Percentiles rank a stretch among this genome's conserved stretches.
These are phyloP conservation scores for Sporothrix phasma DNA, from an alignment of 2,329 filamentous ascomycete genomes.

Conservation along the genomic window DNA sequence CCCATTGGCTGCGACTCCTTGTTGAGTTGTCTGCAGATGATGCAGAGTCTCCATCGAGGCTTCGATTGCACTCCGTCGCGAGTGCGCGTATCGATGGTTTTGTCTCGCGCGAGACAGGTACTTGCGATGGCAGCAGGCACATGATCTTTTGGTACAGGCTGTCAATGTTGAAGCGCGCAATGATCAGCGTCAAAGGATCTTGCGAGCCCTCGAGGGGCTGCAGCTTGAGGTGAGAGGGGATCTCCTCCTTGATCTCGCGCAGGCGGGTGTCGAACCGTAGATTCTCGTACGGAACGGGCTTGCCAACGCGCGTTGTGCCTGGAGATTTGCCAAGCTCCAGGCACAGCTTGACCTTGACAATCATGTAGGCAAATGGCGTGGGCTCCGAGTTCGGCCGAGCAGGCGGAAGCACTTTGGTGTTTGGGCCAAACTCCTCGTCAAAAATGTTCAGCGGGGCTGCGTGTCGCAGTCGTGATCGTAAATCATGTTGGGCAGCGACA, in stretches of 20 bases:
- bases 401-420: conserved; percentile 56
- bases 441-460: conserved; percentile 64
- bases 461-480: conserved; percentile 67
- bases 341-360: conserved; percentile 59
- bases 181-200: conserved; percentile 75
- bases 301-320: conserved; percentile 50
- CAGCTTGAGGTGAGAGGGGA: conserved; percentile 72
- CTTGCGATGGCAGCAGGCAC: conserved; percentile 78
- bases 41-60: conserved; percentile 72
- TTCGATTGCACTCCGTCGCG: conserved; percentile 73
- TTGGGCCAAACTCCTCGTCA: conserved; percentile 67
- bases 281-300: conserved; percentile 51
- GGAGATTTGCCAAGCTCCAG: conserved; percentile 62
- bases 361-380: conserved; percentile 71
- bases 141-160: conserved; percentile 82
- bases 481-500: conserved; percentile 58
- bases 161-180: conserved; percentile 75
- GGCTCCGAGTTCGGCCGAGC: conserved; percentile 58
- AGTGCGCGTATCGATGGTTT: conserved; percentile 75
- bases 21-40: conserved; percentile 66
- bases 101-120: conserved; percentile 70
- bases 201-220: conserved; percentile 63
- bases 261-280: conserved; percentile 52
- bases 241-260: conserved; percentile 50
- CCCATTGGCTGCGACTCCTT: conserved; percentile 63